phyloP scores from a whole-genome alignment of 1,139 yeast species.

The Yamadazyma kanchanaburiensis region DNA sequence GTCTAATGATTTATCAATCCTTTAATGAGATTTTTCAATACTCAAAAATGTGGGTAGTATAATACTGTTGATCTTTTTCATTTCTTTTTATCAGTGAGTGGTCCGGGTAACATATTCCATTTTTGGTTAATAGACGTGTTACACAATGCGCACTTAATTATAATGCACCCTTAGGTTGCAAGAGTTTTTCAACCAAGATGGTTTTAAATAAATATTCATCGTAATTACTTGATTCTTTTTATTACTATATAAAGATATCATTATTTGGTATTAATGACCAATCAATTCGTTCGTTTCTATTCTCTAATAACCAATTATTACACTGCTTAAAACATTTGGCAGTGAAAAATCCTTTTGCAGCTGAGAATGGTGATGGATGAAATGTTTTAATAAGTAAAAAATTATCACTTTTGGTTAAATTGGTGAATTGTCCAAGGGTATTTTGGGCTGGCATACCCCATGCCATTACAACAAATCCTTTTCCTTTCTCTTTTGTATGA shows the following conservation, averaged over 20 bases:
- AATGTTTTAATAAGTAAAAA: constrained; percentile 65
- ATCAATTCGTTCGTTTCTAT: constrained; percentile 52
- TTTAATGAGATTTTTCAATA: too few species aligned
- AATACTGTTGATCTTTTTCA: constrained; percentile 6
- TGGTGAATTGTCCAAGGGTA: constrained; percentile 46
- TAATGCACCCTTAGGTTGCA: constrained; percentile 5
- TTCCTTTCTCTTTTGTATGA: constrained; percentile 25
- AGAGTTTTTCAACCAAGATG: constrained; percentile 2
- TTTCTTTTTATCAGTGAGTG: constrained; percentile 4
- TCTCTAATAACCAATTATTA: constrained; percentile 65
- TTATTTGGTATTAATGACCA: constrained; percentile 51
- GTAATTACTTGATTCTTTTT: constrained; percentile 5
- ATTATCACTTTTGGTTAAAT: constrained; percentile 15
- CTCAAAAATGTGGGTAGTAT: too few species aligned
- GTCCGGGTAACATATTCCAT: constrained; percentile 6
- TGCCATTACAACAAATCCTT: constrained; percentile 74
- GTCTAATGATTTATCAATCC: too few species aligned
- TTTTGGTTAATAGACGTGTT: constrained; percentile 7
- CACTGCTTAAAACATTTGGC: constrained; percentile 68
- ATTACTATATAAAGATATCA: background rate
- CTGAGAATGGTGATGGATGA: constrained; percentile 95
- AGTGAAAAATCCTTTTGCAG: constrained; percentile 77
- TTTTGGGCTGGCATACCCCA: constrained; percentile 97
- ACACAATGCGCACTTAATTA: constrained; percentile 2
- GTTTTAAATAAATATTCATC: constrained; percentile 2